These are phyloP conservation scores for Calonectria ilicicola DNA, from an alignment of 2,329 filamentous ascomycete genomes.

Conservation along the genomic window DNA sequence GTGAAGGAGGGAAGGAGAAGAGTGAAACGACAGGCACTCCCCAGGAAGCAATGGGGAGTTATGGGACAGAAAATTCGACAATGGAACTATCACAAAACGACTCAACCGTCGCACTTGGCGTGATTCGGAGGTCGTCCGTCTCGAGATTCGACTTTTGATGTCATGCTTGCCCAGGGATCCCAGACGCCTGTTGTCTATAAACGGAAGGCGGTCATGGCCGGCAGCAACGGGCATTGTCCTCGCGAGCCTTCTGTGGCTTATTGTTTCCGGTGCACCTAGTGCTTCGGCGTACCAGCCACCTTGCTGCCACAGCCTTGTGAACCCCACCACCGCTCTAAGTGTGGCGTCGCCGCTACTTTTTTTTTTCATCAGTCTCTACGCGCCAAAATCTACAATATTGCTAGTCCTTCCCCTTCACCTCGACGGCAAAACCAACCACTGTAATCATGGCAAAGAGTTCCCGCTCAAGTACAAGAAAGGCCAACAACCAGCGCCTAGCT, in stretches of 20 bases:
- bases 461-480: slow-evolving; percentile 82
- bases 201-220: slow-evolving; percentile 38
- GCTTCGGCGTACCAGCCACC: slow-evolving; percentile 25
- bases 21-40: not conserved
- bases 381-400: slow-evolving; percentile 29
- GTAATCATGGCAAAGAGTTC: slow-evolving; percentile 86
- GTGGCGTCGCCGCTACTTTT: slow-evolving; percentile 33
- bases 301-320: slow-evolving; percentile 28
- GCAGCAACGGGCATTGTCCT: slow-evolving; percentile 28
- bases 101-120: slow-evolving; percentile 30
- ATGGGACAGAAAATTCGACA: not conserved
- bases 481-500: slow-evolving; percentile 85
- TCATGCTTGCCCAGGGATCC: slow-evolving; percentile 36
- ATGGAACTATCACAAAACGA: slow-evolving; percentile 10
- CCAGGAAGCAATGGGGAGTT: not conserved
- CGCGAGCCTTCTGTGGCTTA: slow-evolving; percentile 4
- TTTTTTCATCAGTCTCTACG: slow-evolving; percentile 38
- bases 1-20: not conserved
- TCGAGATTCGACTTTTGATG: slow-evolving; percentile 38
- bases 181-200: slow-evolving; percentile 23
- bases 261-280: not conserved
- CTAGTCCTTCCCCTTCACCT: slow-evolving; percentile 16
- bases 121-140: slow-evolving; percentile 25
- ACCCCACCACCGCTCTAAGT: slow-evolving; percentile 6
- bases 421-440: slow-evolving; percentile 19